Conservation (phyloP, 495 filamentous ascomycete species). For the Darksidea phi region DNA sequence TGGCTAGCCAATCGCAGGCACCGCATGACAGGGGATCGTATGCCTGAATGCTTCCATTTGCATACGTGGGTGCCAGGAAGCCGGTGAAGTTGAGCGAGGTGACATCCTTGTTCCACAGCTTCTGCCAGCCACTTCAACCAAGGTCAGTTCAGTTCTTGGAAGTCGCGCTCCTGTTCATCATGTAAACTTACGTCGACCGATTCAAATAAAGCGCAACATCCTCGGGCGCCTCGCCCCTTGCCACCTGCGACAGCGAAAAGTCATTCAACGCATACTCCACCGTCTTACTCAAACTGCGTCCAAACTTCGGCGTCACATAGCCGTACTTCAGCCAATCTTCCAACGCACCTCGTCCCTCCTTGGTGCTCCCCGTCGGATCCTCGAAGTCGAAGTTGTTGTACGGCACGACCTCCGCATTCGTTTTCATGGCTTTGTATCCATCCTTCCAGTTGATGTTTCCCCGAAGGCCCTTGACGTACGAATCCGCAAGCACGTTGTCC, state of each 20-base stretch:
- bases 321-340: constrained; percentile 34
- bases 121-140: constrained; percentile 49
- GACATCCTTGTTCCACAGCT: constrained; percentile 28
- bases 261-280: constrained; percentile 41
- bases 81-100: constrained; percentile 31
- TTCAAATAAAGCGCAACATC: constrained; percentile 31
- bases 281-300: constrained; percentile 23
- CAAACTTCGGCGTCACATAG: constrained; percentile 43
- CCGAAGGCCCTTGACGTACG: constrained; percentile 37
- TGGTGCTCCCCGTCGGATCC: constrained; percentile 4
- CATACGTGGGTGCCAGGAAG: constrained; percentile 31
- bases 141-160: constrained; percentile 52
- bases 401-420: constrained; percentile 35
- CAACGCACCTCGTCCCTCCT: constrained; percentile 39
- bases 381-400: constrained; percentile 24
- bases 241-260: constrained; percentile 35
- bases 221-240: constrained; percentile 19
- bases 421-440: constrained; percentile 36
- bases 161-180: too few relatives aligned
- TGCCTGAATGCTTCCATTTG: constrained; percentile 27
- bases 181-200: constrained; percentile 6
- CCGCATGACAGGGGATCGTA: constrained; percentile 36
- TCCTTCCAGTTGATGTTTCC: constrained; percentile 37
- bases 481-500: constrained; percentile 40
- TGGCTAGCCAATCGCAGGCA: constrained; percentile 28